Base-by-base conservation (phyloP, 495 filamentous ascomycete species). In the Astrothelium macrocarpum region DNA sequence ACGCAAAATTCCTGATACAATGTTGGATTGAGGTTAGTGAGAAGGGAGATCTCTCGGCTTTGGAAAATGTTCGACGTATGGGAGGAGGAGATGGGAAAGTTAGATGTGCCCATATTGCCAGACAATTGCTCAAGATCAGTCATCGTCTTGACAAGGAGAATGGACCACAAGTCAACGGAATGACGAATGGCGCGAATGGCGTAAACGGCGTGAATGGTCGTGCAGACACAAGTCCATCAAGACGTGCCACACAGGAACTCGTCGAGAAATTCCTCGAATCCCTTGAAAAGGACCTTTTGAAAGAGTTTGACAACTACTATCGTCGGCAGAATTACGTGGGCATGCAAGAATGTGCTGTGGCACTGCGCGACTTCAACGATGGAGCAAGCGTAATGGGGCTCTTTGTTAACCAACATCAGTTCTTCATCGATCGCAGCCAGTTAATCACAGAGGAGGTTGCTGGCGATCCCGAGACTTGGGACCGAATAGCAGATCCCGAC, bases 331-430 rank as follows among this genome's bases (percentile, higher is more conserved):
- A 97, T 72, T 95, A 94, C 67, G 90, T 97, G 66, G 89, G 91
- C 63, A 99, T 99, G 95, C 56, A 71, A 59, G 77, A 78, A 53
- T 97, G 95, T 71, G 92, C 95, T 25, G 90, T 88, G 63, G 94
- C 96, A 39, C 80, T 99, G 66, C 81, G 93, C 71, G 94, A 97
- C 78, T 99, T 99, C 81, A 95, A 91, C 76, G 90, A 90, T 32
- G 95, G 95, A 36, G 84, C 89, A 58, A 96, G 90, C 75, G 94
- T 96, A 58, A 92, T 97, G 70, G 91, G 88, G 32, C 80, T 91
- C 56, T 99, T 96, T 71, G 93, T 99, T 68, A 99, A 99, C 74
- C 95, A 99, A 75, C 95, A 97, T 77, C 88, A 96, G 71, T 97
- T 97, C 76, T 99, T 99, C 77, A 97, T 99, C 68, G 91, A 97